Conservation (phyloP, 352 stramenopile genomes). For the Pythium monospermum region DNA sequence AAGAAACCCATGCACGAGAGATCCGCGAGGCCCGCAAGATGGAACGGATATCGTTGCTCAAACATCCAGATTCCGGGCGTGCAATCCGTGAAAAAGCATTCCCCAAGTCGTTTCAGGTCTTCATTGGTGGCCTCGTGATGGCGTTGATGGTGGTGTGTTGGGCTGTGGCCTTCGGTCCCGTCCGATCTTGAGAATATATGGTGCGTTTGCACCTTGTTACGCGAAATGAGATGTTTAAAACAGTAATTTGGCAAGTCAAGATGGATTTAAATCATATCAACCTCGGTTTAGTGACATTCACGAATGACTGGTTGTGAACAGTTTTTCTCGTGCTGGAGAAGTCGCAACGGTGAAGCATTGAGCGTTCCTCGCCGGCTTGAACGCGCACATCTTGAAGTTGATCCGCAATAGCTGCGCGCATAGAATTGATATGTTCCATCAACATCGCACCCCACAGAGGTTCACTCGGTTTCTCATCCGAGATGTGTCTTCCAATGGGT, state of each 20-base stretch:
- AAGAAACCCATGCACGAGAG: constrained; percentile 16
- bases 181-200: not conserved
- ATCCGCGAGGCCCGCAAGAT: constrained; percentile 16
- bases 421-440: not conserved
- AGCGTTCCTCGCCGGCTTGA: too few relatives aligned
- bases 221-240: constrained; percentile 5
- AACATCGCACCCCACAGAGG: constrained; percentile 49
- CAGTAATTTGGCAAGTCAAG: not conserved
- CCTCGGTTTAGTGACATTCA: constrained; percentile 1
- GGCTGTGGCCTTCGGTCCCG: not conserved
- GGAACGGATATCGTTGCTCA: constrained; percentile 26
- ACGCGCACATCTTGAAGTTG: too few relatives aligned
- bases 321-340: not conserved
- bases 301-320: not conserved
- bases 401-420: too few relatives aligned
- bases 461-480: constrained; percentile 28
- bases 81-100: not conserved
- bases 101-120: not conserved
- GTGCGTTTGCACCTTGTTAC: not conserved
- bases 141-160: not conserved
- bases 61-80: constrained; percentile 7
- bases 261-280: too few relatives aligned
- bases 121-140: not conserved
- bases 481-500: constrained; percentile 40
- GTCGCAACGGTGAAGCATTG: too few relatives aligned